These are phyloP conservation scores for Mycena rebaudengoi DNA, from an alignment of 768 basidiomycete genomes.

Conservation along the genomic window DNA sequence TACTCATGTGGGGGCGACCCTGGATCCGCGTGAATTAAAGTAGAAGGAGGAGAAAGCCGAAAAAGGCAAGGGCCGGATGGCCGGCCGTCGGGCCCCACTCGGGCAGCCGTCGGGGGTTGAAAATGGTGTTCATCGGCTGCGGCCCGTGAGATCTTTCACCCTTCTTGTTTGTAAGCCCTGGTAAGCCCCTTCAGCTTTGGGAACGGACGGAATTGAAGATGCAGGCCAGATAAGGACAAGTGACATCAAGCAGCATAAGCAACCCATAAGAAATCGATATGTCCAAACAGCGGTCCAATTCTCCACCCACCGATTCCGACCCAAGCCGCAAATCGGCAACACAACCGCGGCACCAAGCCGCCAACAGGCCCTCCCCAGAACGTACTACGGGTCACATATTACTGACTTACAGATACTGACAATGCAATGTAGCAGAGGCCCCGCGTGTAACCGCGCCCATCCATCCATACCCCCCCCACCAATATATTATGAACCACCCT, in stretches of 20 bases:
- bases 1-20: no score
- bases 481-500: slow-evolving; percentile 75
- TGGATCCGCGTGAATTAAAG: no score
- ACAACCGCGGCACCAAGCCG: slow-evolving; percentile 56
- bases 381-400: slow-evolving; percentile 25
- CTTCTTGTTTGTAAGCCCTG: not conserved
- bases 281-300: slow-evolving; percentile 41
- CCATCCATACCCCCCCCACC: slow-evolving; percentile 63
- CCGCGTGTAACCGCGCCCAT: slow-evolving; percentile 54
- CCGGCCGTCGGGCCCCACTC: no score
- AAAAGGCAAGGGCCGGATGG: no score
- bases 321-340: slow-evolving; percentile 60
- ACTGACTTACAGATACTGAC: slow-evolving; percentile 24
- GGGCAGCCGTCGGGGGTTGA: no score
- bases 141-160: no score
- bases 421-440: slow-evolving; percentile 29
- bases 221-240: slow-evolving; percentile 8
- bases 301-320: slow-evolving; percentile 45
- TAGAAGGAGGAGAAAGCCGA: no score
- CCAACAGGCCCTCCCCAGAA: slow-evolving; percentile 24
- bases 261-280: no score
- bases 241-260: no score
- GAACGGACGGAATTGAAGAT: not conserved
- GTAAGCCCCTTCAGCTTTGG: no score
- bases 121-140: no score